Evolutionary conservation across 352 stramenopile genomes (phyloP), one percentile per base, ranked within the genome.

Genomic region (Globisporangium emineosum): DNA sequence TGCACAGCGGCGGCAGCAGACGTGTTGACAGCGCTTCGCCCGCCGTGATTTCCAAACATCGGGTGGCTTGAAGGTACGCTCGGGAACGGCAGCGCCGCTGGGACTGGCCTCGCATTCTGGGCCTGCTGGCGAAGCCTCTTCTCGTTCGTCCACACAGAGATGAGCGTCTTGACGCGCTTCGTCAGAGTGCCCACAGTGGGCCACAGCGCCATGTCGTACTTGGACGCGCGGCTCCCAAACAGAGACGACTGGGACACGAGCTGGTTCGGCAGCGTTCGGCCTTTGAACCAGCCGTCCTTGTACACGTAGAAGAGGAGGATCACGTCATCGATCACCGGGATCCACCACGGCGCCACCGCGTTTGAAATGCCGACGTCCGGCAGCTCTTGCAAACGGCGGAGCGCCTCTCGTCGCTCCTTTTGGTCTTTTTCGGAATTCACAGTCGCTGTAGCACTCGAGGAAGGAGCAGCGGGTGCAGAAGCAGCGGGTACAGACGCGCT

Each of bases 251-350:
- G 68, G 0, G 71, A 58, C n/a, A 82, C 63, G 55, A 89, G 50
- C n/a, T 70, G 64, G 0, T 59, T 57, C 0, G 79, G 75, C 7
- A 89, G 29, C 32, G 59, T 60, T 37, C 81, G 79, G 8, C 64
- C 71, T 55, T 82, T 86, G 13, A 90, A 73, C 88, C 88, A 96
- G 10, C 88, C 88, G 51, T 90, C 64, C 19, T 70, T 73, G 71
- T 87, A 79, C 12, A 96, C 67, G 57, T 80, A 81, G 21, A 93
- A 65, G 37, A 96, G 54, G 13, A 96, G 66, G 27, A 88, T 62
- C 19, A 91, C 71, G 50, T 96, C 88, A 60, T 96, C 88, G 4
- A 91, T 69, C 25, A 88, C 47, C 19, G 84, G 77, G 45, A 90
- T 76, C 88, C 88, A 96, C 88, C 88, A 96, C 21, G 81, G 77